Evolutionary conservation across 345 rosid species (phyloP), one percentile per base, ranked within the genome.

Genomic region (Aquilaria malaccensis): DNA sequence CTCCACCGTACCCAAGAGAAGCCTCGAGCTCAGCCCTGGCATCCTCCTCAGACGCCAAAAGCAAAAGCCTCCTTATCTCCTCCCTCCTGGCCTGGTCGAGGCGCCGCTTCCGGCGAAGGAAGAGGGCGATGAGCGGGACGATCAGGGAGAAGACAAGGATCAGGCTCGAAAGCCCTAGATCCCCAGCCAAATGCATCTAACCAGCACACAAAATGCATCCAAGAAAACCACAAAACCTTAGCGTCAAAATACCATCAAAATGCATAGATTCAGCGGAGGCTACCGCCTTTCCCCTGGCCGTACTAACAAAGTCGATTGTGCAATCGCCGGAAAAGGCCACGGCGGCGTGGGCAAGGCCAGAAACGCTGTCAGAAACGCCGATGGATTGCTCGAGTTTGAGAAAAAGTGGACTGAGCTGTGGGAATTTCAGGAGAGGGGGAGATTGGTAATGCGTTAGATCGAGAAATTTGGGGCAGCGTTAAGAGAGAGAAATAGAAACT

Each of bases 21-120:
- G 89, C 91, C 74, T 91, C 99, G 1, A 61, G 76, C 77, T 95
- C 99, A 6, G 89, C 98, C 77, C 91, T 81, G 30, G 87, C 87
- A 32, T 86, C 85, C 61, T 95, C 99, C 65, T 88, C 86, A 13
- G 97, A 72, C 2, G 96, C 97, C 67, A 86, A 78, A 66, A 81
- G 67, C 75, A 95, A 61, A 59, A 95, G 84, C 74, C 91, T 74
- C 69, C 64, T 79, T 74, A 95, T 79, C 83, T 95, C 97, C 70
- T 72, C 88, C 70, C 77, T 68, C 72, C 94, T 83, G 15, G 75
- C 77, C 6, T 72, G 77, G 13, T 81, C 72, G 37, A 69, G 77
- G 62, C 76, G 80, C 99, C 99, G 91, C 74, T 91, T 80, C 2
- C 84, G 80, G 55, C 95, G 76, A 72, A 85, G 51, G 56, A 80